phyloP scores from a whole-genome alignment of 108 stramenopile species.

The Mediolabrus comicus region DNA sequence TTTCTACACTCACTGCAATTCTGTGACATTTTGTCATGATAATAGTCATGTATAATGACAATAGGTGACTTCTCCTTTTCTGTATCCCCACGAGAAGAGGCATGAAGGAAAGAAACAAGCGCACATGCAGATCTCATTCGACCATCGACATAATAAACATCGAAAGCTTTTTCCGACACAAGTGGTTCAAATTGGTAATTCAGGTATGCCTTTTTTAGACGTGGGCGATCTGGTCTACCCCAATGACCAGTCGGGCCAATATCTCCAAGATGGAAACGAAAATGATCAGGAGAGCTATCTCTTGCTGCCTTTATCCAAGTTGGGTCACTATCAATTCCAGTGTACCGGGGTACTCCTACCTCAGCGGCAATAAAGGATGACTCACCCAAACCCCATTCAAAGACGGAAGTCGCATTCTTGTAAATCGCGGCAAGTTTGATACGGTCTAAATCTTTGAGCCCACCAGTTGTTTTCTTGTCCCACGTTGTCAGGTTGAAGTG shows the following conservation, averaged over 20 bases:
- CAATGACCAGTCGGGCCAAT: slow-evolving; percentile 39
- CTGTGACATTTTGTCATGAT: background rate
- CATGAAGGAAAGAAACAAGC: slow-evolving; percentile 36
- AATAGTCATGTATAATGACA: slow-evolving; percentile 44
- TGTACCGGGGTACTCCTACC: slow-evolving; percentile 45
- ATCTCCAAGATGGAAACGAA: slow-evolving; percentile 50
- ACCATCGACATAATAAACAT: slow-evolving; percentile 57
- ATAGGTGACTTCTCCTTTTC: slow-evolving; percentile 8
- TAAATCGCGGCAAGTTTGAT: slow-evolving; percentile 36
- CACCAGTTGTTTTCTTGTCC: slow-evolving; percentile 27
- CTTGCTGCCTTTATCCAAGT: slow-evolving; percentile 34
- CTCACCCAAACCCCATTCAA: slow-evolving; percentile 59
- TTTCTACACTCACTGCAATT: slow-evolving; percentile 4
- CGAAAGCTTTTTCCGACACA: slow-evolving; percentile 43
- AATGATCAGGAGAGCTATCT: slow-evolving; percentile 23
- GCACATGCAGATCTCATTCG: slow-evolving; percentile 38
- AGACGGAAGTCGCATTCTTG: slow-evolving; percentile 41
- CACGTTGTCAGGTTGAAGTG: slow-evolving; percentile 4
- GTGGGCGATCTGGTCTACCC: slow-evolving; percentile 25
- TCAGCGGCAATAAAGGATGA: slow-evolving; percentile 46
- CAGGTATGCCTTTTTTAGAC: slow-evolving; percentile 18
- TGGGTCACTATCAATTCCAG: slow-evolving; percentile 52
- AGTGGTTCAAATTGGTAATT: slow-evolving; percentile 48
- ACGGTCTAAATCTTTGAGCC: slow-evolving; percentile 45
- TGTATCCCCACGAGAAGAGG: slow-evolving; percentile 20